These are phyloP conservation scores for Sarocladiaceae sp. DNA, from an alignment of 2,329 filamentous ascomycete genomes.

Conservation along the genomic window DNA sequence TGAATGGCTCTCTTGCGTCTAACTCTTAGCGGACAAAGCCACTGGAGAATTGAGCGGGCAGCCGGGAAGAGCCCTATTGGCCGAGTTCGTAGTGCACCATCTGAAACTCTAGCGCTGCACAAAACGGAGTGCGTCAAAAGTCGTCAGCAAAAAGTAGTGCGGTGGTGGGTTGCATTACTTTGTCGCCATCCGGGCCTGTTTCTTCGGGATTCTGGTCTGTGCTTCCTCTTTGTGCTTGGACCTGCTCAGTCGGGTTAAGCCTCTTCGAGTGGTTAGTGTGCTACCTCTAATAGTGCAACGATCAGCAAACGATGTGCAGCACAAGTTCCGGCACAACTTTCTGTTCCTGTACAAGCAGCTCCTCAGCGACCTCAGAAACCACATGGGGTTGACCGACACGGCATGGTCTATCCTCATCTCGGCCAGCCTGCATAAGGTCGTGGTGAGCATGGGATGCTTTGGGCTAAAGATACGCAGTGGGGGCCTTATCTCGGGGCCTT, in stretches of 20 bases:
- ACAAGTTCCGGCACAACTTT: constrained; percentile 9
- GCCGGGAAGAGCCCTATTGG: constrained; percentile 27
- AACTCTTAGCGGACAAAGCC: constrained; percentile 12
- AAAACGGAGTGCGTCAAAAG: constrained; percentile 17
- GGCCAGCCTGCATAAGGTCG: background rate
- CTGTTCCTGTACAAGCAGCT: constrained; percentile 8
- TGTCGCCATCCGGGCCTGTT: background rate
- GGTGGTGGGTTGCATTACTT: constrained; percentile 8
- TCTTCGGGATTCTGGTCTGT: background rate
- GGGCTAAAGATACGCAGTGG: background rate
- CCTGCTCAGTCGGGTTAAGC: constrained; percentile 5
- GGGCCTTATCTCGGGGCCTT: constrained; percentile 4
- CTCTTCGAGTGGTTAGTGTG: background rate
- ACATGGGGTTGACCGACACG: background rate
- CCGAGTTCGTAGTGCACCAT: constrained; percentile 12
- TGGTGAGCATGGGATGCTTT: background rate
- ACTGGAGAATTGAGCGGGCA: constrained; percentile 14
- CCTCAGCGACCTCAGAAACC: background rate
- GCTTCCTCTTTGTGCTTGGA: constrained; percentile 1
- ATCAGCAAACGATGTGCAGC: constrained; percentile 6
- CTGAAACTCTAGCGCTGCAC: constrained; percentile 33
- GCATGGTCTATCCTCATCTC: constrained; percentile 6
- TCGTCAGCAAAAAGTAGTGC: constrained; percentile 7
- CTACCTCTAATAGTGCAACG: background rate
- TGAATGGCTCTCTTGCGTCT: background rate